Base-by-base conservation (phyloP, 306 rosid genomes). In the Vachellia collinsii region DNA sequence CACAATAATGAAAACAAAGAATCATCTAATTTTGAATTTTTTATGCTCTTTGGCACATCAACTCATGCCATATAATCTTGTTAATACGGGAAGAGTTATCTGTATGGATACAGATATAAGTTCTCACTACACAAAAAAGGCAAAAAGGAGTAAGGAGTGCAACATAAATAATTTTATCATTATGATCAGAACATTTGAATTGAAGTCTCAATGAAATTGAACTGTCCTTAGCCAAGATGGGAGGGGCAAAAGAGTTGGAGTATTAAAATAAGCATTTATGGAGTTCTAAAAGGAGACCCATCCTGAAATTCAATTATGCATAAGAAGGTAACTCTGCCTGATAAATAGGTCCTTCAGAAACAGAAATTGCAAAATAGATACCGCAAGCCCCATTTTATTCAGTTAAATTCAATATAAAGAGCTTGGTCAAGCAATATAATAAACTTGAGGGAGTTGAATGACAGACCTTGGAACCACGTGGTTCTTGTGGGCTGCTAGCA, bases 401-500 rank as follows among this genome's bases (percentile, higher is more conserved):
- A 38, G 63, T 68, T 44, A 43, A 58, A 54, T 22, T 10, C 77
- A 29, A 73, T 68, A 39, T 23, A 74, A 63, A 68, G 75, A 73
- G 59, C 44, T 47, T 8, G 46, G 36, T 47, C 76, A 70, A 69
- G 75, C 62, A 63, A 73, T 23, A 47, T 41, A 7, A 20, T 56
- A 39, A 58, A 16, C 10, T 79, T 39, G 68, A 70, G 54, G 81
- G 69, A 75, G 66, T 69, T 79, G 78, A 75, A 61, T 54, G 81
- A 64, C 85, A 75, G 78, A 93, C 98, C 86, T 66, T 85, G 76
- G 81, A 82, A 76, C 81, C 82, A 39, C 75, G 82, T 80, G 89
- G 76, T 78, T 74, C 89, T 67, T 67, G 90, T 11, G 97, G 94
- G 77, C 97, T 90, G 86, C 89, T 88, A 25, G 88, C 89, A 70